Percentiles rank a stretch among this genome's conserved stretches.
These are phyloP conservation scores for Aspergillus neotritici DNA, from an alignment of 2,329 filamentous ascomycete species.

Conservation along the genomic window DNA sequence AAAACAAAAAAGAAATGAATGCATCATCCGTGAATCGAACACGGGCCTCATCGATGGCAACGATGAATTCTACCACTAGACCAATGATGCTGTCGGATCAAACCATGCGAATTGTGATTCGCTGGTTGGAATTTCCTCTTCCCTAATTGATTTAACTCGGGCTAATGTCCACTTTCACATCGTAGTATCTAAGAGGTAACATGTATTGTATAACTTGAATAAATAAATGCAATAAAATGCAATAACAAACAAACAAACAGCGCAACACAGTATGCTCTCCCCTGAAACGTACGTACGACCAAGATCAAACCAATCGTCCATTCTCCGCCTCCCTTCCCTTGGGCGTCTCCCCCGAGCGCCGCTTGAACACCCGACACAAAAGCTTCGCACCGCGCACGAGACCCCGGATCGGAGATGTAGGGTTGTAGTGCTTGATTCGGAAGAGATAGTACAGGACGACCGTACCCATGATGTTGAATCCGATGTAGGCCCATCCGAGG, in stretches of 20 bases:
- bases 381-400: constrained; percentile 17
- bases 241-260: too few species aligned
- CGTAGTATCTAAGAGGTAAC: too few species aligned
- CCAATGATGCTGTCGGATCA: constrained; percentile 29
- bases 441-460: constrained; percentile 51
- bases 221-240: too few species aligned
- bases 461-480: constrained; percentile 54
- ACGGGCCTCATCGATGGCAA: constrained; percentile 42
- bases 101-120: constrained; percentile 4
- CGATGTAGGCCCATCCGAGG: constrained; percentile 54
- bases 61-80: constrained; percentile 41
- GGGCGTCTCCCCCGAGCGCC: constrained; percentile 26
- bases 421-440: constrained; percentile 40
- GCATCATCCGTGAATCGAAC: constrained; percentile 43
- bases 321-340: constrained; percentile 28
- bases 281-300: too few species aligned
- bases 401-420: constrained; percentile 23
- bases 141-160: background rate
- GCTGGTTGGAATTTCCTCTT: background rate
- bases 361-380: constrained; percentile 28
- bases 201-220: too few species aligned
- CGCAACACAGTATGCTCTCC: too few species aligned
- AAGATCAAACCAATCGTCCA: constrained; percentile 21
- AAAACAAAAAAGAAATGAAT: constrained; percentile 18
- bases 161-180: too few species aligned